Base-by-base conservation (phyloP, 192 early-diverging fungal genomes). In the Coemansia sp. region DNA sequence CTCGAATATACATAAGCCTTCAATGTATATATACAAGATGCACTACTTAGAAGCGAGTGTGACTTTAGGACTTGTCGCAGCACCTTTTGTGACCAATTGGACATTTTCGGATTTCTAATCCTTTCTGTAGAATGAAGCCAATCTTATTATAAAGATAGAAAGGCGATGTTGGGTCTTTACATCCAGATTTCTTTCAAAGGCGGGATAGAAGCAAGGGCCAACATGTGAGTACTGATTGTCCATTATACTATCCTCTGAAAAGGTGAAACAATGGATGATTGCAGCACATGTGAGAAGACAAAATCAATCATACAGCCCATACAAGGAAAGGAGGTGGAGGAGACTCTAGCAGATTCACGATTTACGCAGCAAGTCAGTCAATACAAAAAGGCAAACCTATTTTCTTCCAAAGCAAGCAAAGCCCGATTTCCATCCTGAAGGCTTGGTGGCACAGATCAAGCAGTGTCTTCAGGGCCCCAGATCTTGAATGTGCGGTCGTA, bases 401-500 rank as follows among this genome's bases (percentile, higher is more conserved):
- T n/a, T n/a, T n/a, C n/a, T n/a, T n/a, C n/a, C n/a, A n/a, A n/a
- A n/a, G n/a, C n/a, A n/a, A n/a, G n/a, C n/a, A n/a, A n/a, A n/a
- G n/a, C n/a, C n/a, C n/a, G n/a, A n/a, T n/a, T n/a, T n/a, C n/a
- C n/a, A n/a, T n/a, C n/a, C n/a, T n/a, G n/a, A n/a, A 23, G 19
- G 20, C 13, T 6, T 2, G 13, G 28, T 45, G 2, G 55, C 22
- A 75, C 20, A n/a, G 30, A 17, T 25, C 23, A 50, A 15, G 28
- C 48, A 53, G 72, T 50, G 41, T 84, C 68, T 34, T 90, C 88
- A 6, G 84, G 70, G 40, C 81, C 81, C 88, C 88, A 96, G 13
- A 98, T 82, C 75, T 98, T 98, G 74, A 97, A 97, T 0, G 97
- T 97, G 34, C 95, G 86, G 72, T 98, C 97, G 61, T 87, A 96